Evolutionary conservation across 164 flowering plant species (phyloP).

Genomic region (Dillenia turbinata): DNA sequence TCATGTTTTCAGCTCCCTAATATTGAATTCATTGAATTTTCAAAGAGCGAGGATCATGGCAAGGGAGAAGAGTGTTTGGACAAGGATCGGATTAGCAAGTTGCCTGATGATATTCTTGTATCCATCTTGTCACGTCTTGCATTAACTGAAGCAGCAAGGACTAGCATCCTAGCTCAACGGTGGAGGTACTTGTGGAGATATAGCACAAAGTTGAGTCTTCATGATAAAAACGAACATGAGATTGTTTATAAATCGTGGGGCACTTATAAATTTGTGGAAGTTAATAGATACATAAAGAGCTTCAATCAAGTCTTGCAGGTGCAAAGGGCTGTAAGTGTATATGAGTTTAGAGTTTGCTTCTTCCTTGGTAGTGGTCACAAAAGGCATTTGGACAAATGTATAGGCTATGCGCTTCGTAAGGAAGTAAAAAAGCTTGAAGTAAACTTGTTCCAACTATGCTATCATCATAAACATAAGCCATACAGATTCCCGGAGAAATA

Average conservation of each 20-base stretch:
- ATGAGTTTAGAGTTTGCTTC: constrained; percentile 5
- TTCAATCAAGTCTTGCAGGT: constrained; percentile 5
- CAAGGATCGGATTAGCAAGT: constrained; percentile 1
- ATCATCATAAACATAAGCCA: background rate
- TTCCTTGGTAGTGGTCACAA: background rate
- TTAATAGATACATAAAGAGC: background rate
- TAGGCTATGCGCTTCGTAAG: background rate
- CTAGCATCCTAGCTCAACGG: constrained; percentile 5
- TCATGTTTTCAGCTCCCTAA: too few species aligned
- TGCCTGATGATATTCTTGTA: constrained; percentile 6
- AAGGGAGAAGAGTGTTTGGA: background rate
- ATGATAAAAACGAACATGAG: background rate
- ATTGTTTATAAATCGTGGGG: background rate
- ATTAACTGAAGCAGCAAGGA: constrained; percentile 2
- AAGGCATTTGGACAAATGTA: constrained; percentile 10
- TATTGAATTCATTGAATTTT: too few species aligned
- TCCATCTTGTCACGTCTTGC: constrained; percentile 1
- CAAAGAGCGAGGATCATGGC: too few species aligned
- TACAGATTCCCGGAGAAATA: background rate
- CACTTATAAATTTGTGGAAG: background rate
- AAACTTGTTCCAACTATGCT: background rate
- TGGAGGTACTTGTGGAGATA: constrained; percentile 10
- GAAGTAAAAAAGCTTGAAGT: constrained; percentile 6
- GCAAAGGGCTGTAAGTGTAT: background rate
- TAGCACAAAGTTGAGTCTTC: constrained; percentile 1